Evolutionary conservation across 148 eudicot genomes (phyloP).

Genomic region (Selenicereus undatus): DNA sequence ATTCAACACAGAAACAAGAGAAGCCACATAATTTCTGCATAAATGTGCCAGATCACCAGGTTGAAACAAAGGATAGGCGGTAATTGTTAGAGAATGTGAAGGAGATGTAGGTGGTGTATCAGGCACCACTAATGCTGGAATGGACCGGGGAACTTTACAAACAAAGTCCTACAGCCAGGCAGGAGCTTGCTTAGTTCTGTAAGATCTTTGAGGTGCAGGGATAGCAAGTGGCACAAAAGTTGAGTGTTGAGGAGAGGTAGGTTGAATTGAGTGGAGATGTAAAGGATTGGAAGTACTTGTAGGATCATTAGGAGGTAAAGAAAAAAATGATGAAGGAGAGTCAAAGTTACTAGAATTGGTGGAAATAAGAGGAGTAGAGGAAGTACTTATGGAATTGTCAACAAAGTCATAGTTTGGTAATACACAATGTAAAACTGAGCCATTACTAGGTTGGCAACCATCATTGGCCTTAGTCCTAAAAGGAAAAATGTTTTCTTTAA

Average conservation of each 20-base stretch:
- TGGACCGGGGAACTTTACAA: no score
- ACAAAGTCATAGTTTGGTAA: no score
- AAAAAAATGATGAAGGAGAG: no score
- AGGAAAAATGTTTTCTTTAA: not conserved
- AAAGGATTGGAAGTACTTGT: no score
- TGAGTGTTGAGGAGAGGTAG: not conserved
- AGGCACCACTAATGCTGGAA: not conserved
- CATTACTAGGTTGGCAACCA: not conserved
- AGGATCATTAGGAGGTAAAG: no score
- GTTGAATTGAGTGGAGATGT: no score
- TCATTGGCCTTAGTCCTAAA: rapidly evolving
- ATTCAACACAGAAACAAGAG: not conserved
- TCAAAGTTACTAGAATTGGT: no score
- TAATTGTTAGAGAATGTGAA: not conserved
- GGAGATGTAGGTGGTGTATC: not conserved
- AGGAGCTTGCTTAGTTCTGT: not conserved
- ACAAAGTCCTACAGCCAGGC: not conserved
- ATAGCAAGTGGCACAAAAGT: no score
- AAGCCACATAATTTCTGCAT: not conserved
- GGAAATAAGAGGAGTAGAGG: no score
- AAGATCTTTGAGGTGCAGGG: not conserved
- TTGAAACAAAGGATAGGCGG: not conserved
- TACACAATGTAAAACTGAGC: no score
- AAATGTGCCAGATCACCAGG: not conserved
- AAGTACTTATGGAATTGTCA: not conserved